Percentiles rank a stretch among this genome's conserved stretches.
Evolutionary conservation across 768 basidiomycete genomes (phyloP).

Genomic region (Leccinum uliginosum): DNA sequence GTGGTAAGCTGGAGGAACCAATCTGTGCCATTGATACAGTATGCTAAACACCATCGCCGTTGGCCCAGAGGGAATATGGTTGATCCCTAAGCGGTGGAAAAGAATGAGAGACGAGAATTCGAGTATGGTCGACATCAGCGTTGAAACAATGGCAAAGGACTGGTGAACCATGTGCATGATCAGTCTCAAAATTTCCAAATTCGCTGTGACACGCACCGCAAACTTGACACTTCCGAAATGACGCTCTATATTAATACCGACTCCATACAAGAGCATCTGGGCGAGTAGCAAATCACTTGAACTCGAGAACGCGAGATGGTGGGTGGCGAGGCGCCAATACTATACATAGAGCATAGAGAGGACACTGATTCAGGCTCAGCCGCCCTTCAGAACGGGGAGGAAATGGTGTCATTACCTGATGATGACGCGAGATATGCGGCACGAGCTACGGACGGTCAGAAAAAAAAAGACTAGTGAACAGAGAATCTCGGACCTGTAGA

Average conservation of each 20-base stretch:
- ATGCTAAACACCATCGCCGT: constrained; percentile 73
- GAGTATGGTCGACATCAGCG: constrained; percentile 59
- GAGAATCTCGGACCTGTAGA: constrained; percentile 53
- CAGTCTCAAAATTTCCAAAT: background rate
- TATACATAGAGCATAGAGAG: constrained; percentile 33
- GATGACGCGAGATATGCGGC: constrained; percentile 85
- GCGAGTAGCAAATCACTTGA: constrained; percentile 83
- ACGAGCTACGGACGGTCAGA: constrained; percentile 50
- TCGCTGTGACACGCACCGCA: constrained; percentile 51
- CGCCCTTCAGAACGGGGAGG: constrained; percentile 8
- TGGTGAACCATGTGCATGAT: constrained; percentile 27
- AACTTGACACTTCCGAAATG: constrained; percentile 85
- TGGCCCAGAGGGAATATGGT: constrained; percentile 73
- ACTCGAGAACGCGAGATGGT: constrained; percentile 75
- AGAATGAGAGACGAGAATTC: constrained; percentile 64
- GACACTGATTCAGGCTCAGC: constrained; percentile 32
- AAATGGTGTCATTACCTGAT: constrained; percentile 55
- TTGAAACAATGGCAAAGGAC: constrained; percentile 76
- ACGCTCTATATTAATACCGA: constrained; percentile 71
- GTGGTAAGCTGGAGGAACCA: constrained; percentile 72
- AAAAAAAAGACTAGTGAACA: background rate
- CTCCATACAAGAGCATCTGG: constrained; percentile 68
- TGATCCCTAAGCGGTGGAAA: constrained; percentile 64
- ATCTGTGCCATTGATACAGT: constrained; percentile 76
- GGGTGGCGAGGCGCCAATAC: constrained; percentile 81